These are phyloP conservation scores for Verticillium klebahnii DNA, from an alignment of 2,329 filamentous ascomycete genomes.

Conservation along the genomic window DNA sequence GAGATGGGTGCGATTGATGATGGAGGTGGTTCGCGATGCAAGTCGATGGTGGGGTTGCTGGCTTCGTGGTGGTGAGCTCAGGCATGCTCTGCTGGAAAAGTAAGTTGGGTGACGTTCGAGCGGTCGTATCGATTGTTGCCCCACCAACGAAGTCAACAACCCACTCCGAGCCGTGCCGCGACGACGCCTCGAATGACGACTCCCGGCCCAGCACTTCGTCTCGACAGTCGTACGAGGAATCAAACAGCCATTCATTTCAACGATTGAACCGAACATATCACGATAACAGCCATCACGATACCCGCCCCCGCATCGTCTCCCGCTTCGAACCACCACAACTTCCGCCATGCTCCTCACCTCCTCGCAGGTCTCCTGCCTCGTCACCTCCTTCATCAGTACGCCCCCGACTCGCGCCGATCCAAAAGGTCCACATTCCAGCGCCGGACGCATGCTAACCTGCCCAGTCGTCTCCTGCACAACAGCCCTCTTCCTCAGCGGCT, in stretches of 20 bases:
- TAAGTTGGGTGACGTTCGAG: neutral
- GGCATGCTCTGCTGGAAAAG: neutral
- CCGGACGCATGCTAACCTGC: neutral
- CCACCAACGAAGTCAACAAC: constrained; percentile 27
- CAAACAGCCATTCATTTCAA: neutral
- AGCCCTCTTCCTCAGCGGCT: constrained; percentile 83
- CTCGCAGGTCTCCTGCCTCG: constrained; percentile 64
- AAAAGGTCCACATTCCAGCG: constrained; percentile 7
- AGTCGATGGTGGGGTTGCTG: neutral
- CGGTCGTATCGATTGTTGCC: constrained; percentile 27
- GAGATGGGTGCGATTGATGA: neutral
- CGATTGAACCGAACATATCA: neutral
- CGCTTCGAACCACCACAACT: neutral
- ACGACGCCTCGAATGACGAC: constrained; percentile 2
- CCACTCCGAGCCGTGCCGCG: constrained; percentile 1
- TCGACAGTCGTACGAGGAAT: neutral
- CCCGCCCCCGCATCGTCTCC: neutral
- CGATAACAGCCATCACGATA: neutral
- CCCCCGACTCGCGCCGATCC: constrained; percentile 10
- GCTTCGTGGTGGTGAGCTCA: neutral
- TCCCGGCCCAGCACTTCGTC: constrained; percentile 2
- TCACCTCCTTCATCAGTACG: constrained; percentile 61
- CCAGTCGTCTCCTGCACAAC: constrained; percentile 72
- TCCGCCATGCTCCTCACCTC: constrained; percentile 56
- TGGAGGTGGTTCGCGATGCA: neutral